Evolutionary conservation across 108 stramenopile species (phyloP), one percentile per base, ranked within the genome.

Genomic region (Nitzschia inconspicua): DNA sequence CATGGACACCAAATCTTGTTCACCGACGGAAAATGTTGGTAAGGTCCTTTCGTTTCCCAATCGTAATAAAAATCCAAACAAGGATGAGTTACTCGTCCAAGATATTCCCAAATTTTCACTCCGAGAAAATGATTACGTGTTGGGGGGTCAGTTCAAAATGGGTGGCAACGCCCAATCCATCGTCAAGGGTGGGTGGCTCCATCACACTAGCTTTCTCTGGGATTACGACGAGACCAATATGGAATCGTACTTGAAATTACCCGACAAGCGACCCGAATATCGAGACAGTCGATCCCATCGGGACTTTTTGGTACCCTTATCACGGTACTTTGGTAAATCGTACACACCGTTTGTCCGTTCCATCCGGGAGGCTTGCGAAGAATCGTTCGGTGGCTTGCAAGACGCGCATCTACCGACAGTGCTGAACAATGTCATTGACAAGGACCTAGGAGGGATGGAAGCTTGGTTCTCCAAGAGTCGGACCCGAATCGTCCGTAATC

Each of bases 161-260:
- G 97, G 86, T 20, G 97, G 97, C 7, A 98, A 98, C 74, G 95
- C 97, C 2, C 97, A 98, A 62, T 42, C 80, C 25, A 96, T 98
- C 48, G 72, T 77, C 14, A 85, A 73, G 53, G 74, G 55, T 11
- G 93, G 94, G 6, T 98, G 83, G 79, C 62, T 96, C 6, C 97
- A 98, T 59, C 97, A 98, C 62, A 98, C 97, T 4, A 85, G 83
- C 57, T 95, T 98, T 60, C 62, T 98, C 2, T 96, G 92, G 90
- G 92, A 95, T 53, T 94, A 78, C 55, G 73, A 81, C 19, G 47
- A 70, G 4, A 42, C 36, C 0, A 78, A 90, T 35, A 96, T 96
- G 95, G 48, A 63, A 34, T 37, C 37, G 9, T 92, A 90, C 40
- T 63, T 96, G 20, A 77, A 60, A n/a, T 51, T 96, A 1, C 97